phyloP scores from a whole-genome alignment of 2,329 filamentous ascomycete species.

The Paradendryphiella salina region DNA sequence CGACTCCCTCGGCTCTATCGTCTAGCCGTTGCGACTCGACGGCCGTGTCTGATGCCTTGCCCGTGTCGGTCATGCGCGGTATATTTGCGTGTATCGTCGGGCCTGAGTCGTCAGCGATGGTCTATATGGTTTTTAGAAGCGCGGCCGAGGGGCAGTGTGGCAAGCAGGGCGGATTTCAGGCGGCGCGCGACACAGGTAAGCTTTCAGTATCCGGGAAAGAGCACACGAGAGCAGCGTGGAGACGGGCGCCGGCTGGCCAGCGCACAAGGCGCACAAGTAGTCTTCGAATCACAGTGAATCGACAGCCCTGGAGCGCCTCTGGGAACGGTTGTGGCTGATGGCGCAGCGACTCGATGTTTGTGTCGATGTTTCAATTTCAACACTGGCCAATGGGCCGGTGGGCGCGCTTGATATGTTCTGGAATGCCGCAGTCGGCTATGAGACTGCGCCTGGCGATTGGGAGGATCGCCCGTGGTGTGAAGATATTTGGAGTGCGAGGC shows the following conservation, averaged over 20 bases:
- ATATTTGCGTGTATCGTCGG: conserved; percentile 12
- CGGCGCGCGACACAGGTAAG: conserved; percentile 3
- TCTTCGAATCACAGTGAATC: conserved; percentile 28
- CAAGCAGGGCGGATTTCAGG: conserved; percentile 9
- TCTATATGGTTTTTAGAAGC: conserved; percentile 7
- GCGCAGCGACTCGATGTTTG: conserved; percentile 27
- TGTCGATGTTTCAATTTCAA: conserved; percentile 23
- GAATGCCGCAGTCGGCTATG: conserved; percentile 18
- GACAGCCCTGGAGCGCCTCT: conserved; percentile 33
- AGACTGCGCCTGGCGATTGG: conserved; percentile 30
- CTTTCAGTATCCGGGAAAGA: conserved; percentile 1
- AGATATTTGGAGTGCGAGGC: conserved; percentile 35
- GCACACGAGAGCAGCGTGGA: conserved; percentile 16
- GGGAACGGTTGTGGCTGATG: conserved; percentile 19
- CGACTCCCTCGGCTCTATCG: conserved; percentile 36
- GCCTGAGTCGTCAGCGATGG: conserved; percentile 28
- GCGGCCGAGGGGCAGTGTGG: conserved; percentile 15
- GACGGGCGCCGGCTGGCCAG: conserved; percentile 20
- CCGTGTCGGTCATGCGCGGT: conserved; percentile 43
- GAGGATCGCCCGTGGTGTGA: conserved; percentile 21
- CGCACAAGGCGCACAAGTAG: conserved; percentile 30
- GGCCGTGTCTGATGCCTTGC: conserved; percentile 20
- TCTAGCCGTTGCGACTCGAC: conserved; percentile 36
- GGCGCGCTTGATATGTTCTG: conserved; percentile 32
- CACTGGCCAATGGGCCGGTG: conserved; percentile 34